Evolutionary conservation across 768 basidiomycete genomes (phyloP), one percentile per base, ranked within the genome.

Genomic region (Sutorius australiensis): DNA sequence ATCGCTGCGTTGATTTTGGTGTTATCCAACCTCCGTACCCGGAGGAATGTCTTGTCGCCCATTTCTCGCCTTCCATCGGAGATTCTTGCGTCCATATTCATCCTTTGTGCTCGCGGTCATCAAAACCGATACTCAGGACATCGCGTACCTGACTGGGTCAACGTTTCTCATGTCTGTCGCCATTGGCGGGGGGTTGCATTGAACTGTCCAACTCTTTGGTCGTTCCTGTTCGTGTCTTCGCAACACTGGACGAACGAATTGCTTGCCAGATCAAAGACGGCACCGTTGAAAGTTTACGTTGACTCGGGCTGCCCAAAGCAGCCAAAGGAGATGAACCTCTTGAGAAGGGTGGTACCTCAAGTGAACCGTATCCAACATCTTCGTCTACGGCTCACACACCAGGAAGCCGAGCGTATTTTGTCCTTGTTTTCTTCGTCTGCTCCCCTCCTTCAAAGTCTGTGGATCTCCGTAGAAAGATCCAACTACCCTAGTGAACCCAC

Each of bases 111-210:
- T 11, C 28, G 34, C 40, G 34, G 21, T 17, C 28, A 34, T 40
- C 48, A 43, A 21, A 28, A 39, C 14, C 24, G 3, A 12, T 24
- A 8, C 8, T 24, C 36, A 19, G n/a, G 13, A 11, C 13, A n/a
- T 16, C 13, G 34, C 19, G 16, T 56, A 43, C 67, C 64, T 39
- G 24, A 28, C 19, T 69, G 62, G 67, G 56, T 61, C 48, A 47
- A 41, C 4, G 48, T 67, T 27, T 64, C 68, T 8, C 48, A 62
- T 48, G 55, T 65, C 16, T 70, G 66, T 39, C 55, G 51, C 19
- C 70, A 75, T 46, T 80, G 77, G 77, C 73, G 79, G 24, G 55
- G 70, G 0, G 71, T 78, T 5, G 76, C 77, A 6, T 52, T 80
- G 13, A 67, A 59, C 41, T 73, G 68, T 48, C 71, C 77, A 1